Percentiles rank a stretch among this genome's conserved stretches.
Conservation (phyloP, 1,139 yeast species). For the Geotrichum australiense region DNA sequence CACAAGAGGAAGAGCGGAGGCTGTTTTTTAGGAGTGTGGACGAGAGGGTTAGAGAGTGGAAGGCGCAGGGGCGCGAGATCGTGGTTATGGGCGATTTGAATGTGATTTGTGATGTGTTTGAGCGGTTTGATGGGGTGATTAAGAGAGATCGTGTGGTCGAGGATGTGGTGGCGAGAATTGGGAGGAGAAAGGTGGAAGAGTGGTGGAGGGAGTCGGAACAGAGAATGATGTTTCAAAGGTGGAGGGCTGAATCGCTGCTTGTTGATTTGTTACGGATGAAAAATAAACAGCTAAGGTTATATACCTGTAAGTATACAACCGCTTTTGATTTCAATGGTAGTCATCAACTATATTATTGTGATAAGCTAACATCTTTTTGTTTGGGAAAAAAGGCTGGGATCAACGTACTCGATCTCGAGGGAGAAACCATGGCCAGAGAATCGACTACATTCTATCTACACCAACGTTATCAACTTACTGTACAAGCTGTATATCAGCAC, state of each 20-base stretch:
- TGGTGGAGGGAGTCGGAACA: slow-evolving; percentile 28
- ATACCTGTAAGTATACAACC: slow-evolving; percentile 44
- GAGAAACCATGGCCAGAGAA: slow-evolving; percentile 71
- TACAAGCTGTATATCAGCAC: slow-evolving; percentile 55
- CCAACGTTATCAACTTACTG: slow-evolving; percentile 35
- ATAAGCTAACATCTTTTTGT: not conserved
- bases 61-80: slow-evolving; percentile 47
- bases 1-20: slow-evolving; percentile 57
- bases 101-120: slow-evolving; percentile 59
- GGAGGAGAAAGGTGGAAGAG: slow-evolving; percentile 21
- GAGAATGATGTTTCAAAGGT: slow-evolving; percentile 29
- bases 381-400: slow-evolving; percentile 54
- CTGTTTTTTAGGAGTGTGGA: slow-evolving; percentile 54
- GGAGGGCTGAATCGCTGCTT: slow-evolving; percentile 35
- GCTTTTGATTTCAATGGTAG: not conserved
- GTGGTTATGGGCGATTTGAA: slow-evolving; percentile 85
- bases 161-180: too few relatives aligned
- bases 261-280: slow-evolving; percentile 57
- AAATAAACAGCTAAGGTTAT: slow-evolving; percentile 59
- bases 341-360: not conserved
- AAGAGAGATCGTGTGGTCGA: too few relatives aligned
- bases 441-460: slow-evolving; percentile 64
- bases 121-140: slow-evolving; percentile 22
- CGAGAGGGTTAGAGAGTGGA: slow-evolving; percentile 50
- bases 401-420: slow-evolving; percentile 72